Conservation (phyloP, 192 early-diverging fungal genomes). For the Rhizophlyctis rosea region DNA sequence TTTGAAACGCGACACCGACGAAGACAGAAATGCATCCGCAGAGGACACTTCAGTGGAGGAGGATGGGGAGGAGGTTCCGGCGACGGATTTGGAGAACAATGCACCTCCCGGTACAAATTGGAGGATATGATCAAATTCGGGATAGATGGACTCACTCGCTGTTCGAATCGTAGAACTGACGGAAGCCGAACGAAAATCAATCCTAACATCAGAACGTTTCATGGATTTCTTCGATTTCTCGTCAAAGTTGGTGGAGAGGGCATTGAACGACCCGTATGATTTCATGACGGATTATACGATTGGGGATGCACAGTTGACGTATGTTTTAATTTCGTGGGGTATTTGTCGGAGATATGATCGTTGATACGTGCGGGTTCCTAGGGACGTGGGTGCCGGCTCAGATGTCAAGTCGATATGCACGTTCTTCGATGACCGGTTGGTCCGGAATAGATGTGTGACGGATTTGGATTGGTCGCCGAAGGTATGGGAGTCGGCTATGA, state of each 20-base stretch:
- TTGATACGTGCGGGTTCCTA: conserved; percentile 14
- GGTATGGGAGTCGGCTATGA: no score
- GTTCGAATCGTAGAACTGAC: conserved; percentile 55
- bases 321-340: conserved; percentile 1
- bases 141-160: background rate
- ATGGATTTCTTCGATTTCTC: conserved; percentile 83
- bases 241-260: conserved; percentile 85
- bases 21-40: conserved; percentile 26
- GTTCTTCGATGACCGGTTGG: conserved; percentile 81
- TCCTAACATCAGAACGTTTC: conserved; percentile 75
- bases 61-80: conserved; percentile 37
- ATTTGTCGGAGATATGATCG: background rate
- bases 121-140: background rate
- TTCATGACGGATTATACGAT: conserved; percentile 86
- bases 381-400: conserved; percentile 63
- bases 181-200: conserved; percentile 79
- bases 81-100: conserved; percentile 42
- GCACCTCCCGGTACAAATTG: background rate
- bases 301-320: conserved; percentile 24
- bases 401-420: conserved; percentile 65
- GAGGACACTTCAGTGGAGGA: conserved; percentile 34
- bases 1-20: conserved; percentile 30
- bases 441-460: conserved; percentile 86
- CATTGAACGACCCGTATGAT: conserved; percentile 85
- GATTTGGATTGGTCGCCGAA: conserved; percentile 88